Evolutionary conservation across 768 basidiomycete species (phyloP), one percentile per base, ranked within the genome.

Genomic region (Termitomyces sp.): DNA sequence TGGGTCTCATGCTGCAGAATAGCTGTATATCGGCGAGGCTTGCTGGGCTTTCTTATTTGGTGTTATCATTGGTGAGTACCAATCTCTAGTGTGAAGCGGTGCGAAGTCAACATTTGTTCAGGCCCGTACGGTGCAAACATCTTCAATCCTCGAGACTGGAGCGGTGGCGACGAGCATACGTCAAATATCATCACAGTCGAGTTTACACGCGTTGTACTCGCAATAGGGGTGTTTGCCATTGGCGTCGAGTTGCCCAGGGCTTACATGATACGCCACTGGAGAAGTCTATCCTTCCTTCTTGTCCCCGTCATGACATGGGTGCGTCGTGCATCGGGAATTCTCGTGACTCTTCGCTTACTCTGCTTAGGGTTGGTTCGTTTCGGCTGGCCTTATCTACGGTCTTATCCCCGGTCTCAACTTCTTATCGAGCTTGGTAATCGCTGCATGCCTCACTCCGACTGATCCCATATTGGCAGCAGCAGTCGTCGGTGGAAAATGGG

Each of bases 171-270:
- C 51, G 75, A 76, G 4, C 73, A 79, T 32, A 64, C 66, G 2
- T 74, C 79, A 11, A 91, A 98, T 71, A 72, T 75, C 23, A 90
- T 99, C 57, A 95, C 93, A 1, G 79, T 99, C 57, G 97, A 99
- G 71, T 79, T 88, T 65, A 94, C 92, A 9, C 82, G 97, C 16
- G 86, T 98, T 55, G 89, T 98, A 44, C 83, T 99, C 32, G 97
- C 96, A 16, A 89, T 98, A 53, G 94, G 94, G 19, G 96, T 99
- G 0, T 99, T 99, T 68, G 96, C 96, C 8, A 92, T 99, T 53
- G 97, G 97, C 16, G 97, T 98, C 23, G 97, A 99, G 68, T 77
- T 98, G 67, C 97, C 97, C 23, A 94, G 94, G 73, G 91, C 91
- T 4, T 99, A 98, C 72, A 90, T 98, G 82, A 76, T 78, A 21